phyloP scores from a whole-genome alignment of 2,329 filamentous ascomycete genomes.

The Beauveria rudraprayagi region DNA sequence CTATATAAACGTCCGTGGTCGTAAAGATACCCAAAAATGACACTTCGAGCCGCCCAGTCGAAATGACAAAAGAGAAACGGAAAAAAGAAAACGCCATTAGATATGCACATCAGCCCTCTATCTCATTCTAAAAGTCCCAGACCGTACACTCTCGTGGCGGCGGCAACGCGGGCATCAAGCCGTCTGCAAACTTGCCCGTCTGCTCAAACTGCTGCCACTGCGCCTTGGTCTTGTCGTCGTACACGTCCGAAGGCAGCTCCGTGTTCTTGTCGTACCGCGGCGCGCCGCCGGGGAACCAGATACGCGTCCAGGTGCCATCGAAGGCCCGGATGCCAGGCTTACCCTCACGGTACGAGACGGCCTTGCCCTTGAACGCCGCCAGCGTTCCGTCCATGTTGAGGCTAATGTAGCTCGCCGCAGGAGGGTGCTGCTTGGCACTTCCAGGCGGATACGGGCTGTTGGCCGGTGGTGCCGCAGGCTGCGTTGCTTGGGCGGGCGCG shows the following conservation, averaged over 20 bases:
- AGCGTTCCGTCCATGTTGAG: conserved; percentile 38
- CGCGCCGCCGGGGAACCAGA: conserved; percentile 67
- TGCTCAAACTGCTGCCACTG: conserved; percentile 58
- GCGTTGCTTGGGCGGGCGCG: background rate
- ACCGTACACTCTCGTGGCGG: conserved; percentile 68
- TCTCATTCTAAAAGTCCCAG: conserved; percentile 56
- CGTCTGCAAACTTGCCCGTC: conserved; percentile 60
- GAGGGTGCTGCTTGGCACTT: conserved; percentile 37
- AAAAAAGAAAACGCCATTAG: background rate
- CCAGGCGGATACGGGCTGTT: conserved; percentile 35
- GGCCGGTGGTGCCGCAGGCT: conserved; percentile 13
- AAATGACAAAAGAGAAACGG: background rate
- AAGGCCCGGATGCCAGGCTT: conserved; percentile 41
- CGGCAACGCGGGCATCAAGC: conserved; percentile 67
- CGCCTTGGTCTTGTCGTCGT: conserved; percentile 51
- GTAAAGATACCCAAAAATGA: background rate
- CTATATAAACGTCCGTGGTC: background rate
- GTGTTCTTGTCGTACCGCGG: conserved; percentile 57
- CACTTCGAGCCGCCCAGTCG: background rate
- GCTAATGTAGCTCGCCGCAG: conserved; percentile 35
- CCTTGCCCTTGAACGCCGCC: conserved; percentile 53
- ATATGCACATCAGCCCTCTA: background rate
- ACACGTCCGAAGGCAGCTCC: conserved; percentile 47
- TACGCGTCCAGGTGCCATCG: conserved; percentile 51
- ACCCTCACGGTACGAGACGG: conserved; percentile 47